These are phyloP conservation scores for Podaxis sp. DNA, from an alignment of 768 basidiomycete genomes.

Conservation along the genomic window DNA sequence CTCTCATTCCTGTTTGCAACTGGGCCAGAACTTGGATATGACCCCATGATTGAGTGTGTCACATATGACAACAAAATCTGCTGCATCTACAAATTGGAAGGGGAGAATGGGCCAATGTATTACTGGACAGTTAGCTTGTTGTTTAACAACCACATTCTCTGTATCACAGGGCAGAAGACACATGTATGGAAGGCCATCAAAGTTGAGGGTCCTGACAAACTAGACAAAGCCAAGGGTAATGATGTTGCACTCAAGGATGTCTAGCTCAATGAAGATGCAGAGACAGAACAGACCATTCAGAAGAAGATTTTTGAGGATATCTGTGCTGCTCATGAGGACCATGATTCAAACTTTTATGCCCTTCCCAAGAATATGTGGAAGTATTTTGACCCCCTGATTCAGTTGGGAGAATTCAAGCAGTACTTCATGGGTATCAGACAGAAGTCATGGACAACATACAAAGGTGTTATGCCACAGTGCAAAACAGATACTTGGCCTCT, in stretches of 20 bases:
- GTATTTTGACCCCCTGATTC: not conserved
- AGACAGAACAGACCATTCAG: slow-evolving; percentile 14
- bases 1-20: too few relatives aligned
- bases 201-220: not conserved
- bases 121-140: not conserved
- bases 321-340: not conserved
- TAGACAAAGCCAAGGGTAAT: not conserved
- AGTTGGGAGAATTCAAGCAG: not conserved
- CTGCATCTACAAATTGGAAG: not conserved
- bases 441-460: too few relatives aligned
- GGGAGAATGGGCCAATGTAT: not conserved
- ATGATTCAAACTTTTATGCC: too few relatives aligned
- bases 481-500: too few relatives aligned
- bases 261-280: slow-evolving; percentile 12
- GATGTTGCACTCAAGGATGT: slow-evolving; percentile 16
- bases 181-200: slow-evolving; percentile 13
- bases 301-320: slow-evolving; percentile 5
- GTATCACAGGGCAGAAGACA: slow-evolving; percentile 11
- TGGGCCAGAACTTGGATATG: too few relatives aligned
- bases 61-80: too few relatives aligned
- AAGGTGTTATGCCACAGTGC: too few relatives aligned
- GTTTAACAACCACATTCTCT: not conserved
- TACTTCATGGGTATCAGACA: not conserved
- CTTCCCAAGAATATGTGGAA: not conserved
- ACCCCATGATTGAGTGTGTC: too few relatives aligned